These are phyloP conservation scores for Trebouxia sp. DNA, from an alignment of 139 green algal species.

Conservation along the genomic window DNA sequence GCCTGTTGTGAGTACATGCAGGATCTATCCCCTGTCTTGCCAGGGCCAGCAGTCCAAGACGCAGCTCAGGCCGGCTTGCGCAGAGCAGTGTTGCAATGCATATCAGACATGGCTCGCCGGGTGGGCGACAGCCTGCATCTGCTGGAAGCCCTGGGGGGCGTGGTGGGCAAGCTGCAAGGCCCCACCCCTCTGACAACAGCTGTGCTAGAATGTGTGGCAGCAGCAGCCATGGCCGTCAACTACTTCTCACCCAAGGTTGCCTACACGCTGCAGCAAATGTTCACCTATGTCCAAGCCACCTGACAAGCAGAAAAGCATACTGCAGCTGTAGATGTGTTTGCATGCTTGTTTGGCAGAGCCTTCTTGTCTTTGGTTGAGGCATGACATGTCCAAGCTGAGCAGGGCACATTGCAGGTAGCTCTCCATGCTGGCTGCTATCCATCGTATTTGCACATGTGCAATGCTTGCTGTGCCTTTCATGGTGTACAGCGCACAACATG, in stretches of 20 bases:
- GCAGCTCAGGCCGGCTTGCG: neutral
- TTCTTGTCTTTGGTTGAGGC: too few species aligned
- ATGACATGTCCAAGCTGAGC: too few species aligned
- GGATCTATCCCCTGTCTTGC: conserved; percentile 40
- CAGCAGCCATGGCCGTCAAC: conserved; percentile 29
- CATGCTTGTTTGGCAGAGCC: too few species aligned
- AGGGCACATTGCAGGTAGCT: too few species aligned
- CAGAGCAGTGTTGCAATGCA: conserved; percentile 29
- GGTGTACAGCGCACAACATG: too few species aligned
- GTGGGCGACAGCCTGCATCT: conserved; percentile 40
- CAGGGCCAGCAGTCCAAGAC: conserved; percentile 13
- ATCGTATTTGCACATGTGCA: too few species aligned
- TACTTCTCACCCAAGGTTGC: conserved; percentile 25
- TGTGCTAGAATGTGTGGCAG: conserved; percentile 41
- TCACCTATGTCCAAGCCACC: too few species aligned
- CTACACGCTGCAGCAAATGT: neutral
- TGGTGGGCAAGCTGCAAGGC: conserved; percentile 33
- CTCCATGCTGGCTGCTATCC: too few species aligned
- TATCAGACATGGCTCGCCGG: conserved; percentile 37
- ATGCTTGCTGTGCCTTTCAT: too few species aligned
- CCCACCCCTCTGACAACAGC: conserved; percentile 33
- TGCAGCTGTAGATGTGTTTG: too few species aligned
- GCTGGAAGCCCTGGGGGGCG: conserved; percentile 41
- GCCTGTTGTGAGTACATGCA: too few species aligned
- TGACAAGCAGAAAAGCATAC: too few species aligned